Evolutionary conservation across 768 basidiomycete genomes (phyloP).

Genomic region (Pulveroboletus sp.): DNA sequence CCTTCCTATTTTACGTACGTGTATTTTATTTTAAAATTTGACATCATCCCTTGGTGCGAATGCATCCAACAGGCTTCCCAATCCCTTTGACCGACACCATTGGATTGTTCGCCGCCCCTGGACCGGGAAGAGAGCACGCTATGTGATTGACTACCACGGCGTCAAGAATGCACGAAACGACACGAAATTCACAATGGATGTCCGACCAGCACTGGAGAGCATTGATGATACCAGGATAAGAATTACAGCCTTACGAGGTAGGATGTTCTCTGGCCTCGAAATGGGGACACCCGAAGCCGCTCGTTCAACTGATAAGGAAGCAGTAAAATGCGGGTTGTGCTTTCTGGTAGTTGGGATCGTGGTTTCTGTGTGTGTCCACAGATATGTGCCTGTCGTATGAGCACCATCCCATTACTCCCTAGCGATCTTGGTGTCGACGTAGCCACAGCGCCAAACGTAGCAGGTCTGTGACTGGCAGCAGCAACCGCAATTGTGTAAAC

Average conservation of each 20-base stretch:
- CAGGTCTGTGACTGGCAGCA: no score
- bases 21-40: not conserved
- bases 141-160: slow-evolving; percentile 15
- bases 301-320: no score
- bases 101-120: slow-evolving; percentile 11
- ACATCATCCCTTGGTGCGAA: not conserved
- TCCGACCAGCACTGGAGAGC: slow-evolving; percentile 5
- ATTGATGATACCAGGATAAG: slow-evolving; percentile 10
- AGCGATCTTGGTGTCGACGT: no score
- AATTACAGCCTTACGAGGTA: not conserved
- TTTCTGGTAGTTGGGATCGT: no score
- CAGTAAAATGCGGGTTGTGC: no score
- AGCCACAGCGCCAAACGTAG: no score
- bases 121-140: not conserved
- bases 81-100: slow-evolving; percentile 14
- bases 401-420: no score
- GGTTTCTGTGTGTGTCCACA: no score
- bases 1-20: slow-evolving; percentile 10
- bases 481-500: no score
- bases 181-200: slow-evolving; percentile 3
- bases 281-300: no score
- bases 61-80: slow-evolving; percentile 1
- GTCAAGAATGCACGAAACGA: slow-evolving; percentile 5
- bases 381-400: no score
- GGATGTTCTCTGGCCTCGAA: no score